These are phyloP conservation scores for Jatropha podagrica DNA, from an alignment of 441 rosid species.

Conservation along the genomic window DNA sequence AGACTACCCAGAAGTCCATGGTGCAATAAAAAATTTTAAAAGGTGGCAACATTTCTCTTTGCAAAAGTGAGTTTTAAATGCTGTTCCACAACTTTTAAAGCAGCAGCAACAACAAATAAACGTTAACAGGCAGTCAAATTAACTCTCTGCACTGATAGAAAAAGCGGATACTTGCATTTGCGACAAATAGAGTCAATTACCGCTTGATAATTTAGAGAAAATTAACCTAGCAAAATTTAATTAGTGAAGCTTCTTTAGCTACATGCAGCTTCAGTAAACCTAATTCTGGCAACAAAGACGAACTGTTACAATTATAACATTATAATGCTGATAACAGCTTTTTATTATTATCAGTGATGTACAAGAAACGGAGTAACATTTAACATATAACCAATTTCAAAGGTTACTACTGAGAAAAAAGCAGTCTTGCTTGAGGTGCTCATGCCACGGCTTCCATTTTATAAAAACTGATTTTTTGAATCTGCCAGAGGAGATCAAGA, in stretches of 20 bases:
- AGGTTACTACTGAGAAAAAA: slow-evolving; percentile 9
- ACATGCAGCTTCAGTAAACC: neutral
- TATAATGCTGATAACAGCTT: neutral
- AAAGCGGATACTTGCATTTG: slow-evolving; percentile 3
- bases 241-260: neutral
- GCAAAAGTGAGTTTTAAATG: neutral
- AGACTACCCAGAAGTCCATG: neutral
- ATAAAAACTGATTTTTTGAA: neutral
- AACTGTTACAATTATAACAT: neutral
- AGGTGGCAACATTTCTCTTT: neutral
- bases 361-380: neutral
- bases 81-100: neutral
- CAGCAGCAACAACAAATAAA: no score
- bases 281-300: neutral
- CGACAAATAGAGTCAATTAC: neutral
- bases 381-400: neutral
- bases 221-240: neutral
- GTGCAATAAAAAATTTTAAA: no score
- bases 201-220: neutral
- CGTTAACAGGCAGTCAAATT: no score
- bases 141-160: neutral
- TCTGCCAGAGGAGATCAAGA: slow-evolving; percentile 32
- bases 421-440: neutral
- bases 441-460: neutral
- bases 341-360: neutral